These are phyloP conservation scores for Clonostachys sp. DNA, from an alignment of 2,329 filamentous ascomycete genomes.

Conservation along the genomic window DNA sequence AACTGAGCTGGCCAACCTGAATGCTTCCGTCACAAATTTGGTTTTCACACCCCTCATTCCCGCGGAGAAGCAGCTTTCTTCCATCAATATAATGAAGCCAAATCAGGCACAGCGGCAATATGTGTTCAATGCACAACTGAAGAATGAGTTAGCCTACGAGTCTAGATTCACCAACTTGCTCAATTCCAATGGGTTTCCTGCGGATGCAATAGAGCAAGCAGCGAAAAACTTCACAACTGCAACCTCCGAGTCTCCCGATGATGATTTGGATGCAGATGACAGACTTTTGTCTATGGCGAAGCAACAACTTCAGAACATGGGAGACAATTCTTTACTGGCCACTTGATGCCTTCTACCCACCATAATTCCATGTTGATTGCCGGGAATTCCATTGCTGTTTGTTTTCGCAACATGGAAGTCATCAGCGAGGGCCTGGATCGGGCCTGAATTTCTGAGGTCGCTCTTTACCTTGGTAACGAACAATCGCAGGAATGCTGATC, in stretches of 20 bases:
- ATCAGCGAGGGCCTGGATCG: too few species aligned
- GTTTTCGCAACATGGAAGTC: too few species aligned
- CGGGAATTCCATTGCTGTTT: too few species aligned
- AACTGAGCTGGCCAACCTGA: conserved; percentile 65
- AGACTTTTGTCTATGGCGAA: too few species aligned
- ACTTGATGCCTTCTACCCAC: too few species aligned
- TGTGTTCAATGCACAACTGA: conserved; percentile 61
- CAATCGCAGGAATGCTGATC: too few species aligned
- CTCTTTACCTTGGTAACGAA: too few species aligned
- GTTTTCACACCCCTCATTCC: conserved; percentile 62
- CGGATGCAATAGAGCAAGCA: conserved; percentile 42
- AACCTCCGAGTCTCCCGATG: conserved; percentile 8
- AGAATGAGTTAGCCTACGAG: conserved; percentile 28
- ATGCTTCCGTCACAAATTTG: conserved; percentile 79
- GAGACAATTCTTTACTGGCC: too few species aligned
- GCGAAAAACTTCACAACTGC: conserved; percentile 32
- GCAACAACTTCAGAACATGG: too few species aligned
- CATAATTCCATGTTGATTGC: too few species aligned
- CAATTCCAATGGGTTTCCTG: conserved; percentile 38
- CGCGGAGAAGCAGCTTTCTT: conserved; percentile 35
- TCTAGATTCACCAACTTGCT: conserved; percentile 41
- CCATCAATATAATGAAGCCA: conserved; percentile 73
- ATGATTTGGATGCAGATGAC: too few species aligned
- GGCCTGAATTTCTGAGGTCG: too few species aligned
- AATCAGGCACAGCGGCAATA: conserved; percentile 63